These are phyloP conservation scores for Athelia sp. DNA, from an alignment of 1,284 basidiomycete species.

Conservation along the genomic window DNA sequence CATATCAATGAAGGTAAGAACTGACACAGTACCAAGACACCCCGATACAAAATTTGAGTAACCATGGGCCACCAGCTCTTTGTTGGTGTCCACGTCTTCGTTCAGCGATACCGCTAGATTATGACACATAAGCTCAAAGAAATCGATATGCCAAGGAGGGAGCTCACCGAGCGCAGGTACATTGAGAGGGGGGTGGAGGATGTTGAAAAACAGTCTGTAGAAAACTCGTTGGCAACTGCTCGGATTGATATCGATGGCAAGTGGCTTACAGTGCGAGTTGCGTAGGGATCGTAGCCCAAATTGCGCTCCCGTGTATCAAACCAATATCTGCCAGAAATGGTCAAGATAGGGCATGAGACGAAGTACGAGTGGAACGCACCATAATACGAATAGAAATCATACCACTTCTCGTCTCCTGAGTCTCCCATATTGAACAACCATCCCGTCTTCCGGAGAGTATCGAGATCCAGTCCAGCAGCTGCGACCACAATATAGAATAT, in stretches of 20 bases:
- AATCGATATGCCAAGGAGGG: not conserved
- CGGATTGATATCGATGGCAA: conserved; percentile 5
- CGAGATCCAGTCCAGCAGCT: conserved; percentile 60
- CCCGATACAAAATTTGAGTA: conserved; percentile 88
- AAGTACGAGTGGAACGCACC: conserved; percentile 45
- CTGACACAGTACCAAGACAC: conserved; percentile 74
- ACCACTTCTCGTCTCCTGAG: conserved; percentile 66
- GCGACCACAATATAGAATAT: conserved; percentile 82
- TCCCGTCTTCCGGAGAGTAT: conserved; percentile 56
- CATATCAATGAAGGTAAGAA: conserved; percentile 6
- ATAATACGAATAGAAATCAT: conserved; percentile 74
- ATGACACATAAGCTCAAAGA: conserved; percentile 1
- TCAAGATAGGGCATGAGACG: conserved; percentile 45
- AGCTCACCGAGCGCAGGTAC: conserved; percentile 82
- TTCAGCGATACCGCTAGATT: conserved; percentile 78
- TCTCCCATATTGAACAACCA: conserved; percentile 85
- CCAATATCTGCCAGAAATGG: conserved; percentile 18
- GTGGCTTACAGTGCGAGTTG: conserved; percentile 66
- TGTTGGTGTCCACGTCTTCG: conserved; percentile 90
- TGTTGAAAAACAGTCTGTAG: conserved; percentile 79
- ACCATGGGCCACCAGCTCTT: conserved; percentile 91
- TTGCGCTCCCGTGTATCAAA: conserved; percentile 37
- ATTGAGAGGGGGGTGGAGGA: conserved; percentile 91
- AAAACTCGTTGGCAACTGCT: conserved; percentile 14
- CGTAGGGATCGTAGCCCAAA: conserved; percentile 78